These are phyloP conservation scores for Fistulinella staudtii DNA, from an alignment of 1,284 basidiomycete species.

Conservation along the genomic window DNA sequence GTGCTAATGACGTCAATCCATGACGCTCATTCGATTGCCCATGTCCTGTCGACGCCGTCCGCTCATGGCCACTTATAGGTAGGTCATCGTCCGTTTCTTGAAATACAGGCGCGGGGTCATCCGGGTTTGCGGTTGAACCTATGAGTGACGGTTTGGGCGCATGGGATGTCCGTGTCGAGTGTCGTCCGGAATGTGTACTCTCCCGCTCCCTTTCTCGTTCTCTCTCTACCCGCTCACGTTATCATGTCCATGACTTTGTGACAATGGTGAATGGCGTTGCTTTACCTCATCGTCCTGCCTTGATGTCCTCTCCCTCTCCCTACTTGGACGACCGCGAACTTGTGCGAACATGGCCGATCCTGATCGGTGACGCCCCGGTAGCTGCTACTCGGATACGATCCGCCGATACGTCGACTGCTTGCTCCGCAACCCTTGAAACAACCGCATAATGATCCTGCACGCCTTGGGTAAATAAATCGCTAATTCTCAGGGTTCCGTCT, in stretches of 20 bases:
- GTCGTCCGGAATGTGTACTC: constrained; percentile 11
- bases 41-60: too few relatives aligned
- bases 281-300: constrained; percentile 37
- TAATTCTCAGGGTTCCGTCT: constrained; percentile 84
- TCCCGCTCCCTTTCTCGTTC: too few relatives aligned
- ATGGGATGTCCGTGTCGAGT: constrained; percentile 15
- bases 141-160: constrained; percentile 14
- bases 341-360: constrained; percentile 47
- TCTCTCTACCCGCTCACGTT: constrained; percentile 15
- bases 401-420: constrained; percentile 84
- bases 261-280: constrained; percentile 44
- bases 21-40: too few relatives aligned
- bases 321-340: constrained; percentile 51
- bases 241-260: constrained; percentile 32
- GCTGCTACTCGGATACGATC: constrained; percentile 56
- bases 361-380: constrained; percentile 43
- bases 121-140: constrained; percentile 1
- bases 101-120: constrained; percentile 30
- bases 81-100: constrained; percentile 32
- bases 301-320: constrained; percentile 30
- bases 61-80: too few relatives aligned
- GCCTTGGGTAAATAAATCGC: constrained; percentile 90
- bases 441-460: constrained; percentile 87
- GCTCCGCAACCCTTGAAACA: constrained; percentile 86
- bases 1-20: constrained; percentile 10